Evolutionary conservation across 2,329 filamentous ascomycete species (phyloP), one percentile per base, ranked within the genome.

Genomic region (Microcyclospora tardicrescens): DNA sequence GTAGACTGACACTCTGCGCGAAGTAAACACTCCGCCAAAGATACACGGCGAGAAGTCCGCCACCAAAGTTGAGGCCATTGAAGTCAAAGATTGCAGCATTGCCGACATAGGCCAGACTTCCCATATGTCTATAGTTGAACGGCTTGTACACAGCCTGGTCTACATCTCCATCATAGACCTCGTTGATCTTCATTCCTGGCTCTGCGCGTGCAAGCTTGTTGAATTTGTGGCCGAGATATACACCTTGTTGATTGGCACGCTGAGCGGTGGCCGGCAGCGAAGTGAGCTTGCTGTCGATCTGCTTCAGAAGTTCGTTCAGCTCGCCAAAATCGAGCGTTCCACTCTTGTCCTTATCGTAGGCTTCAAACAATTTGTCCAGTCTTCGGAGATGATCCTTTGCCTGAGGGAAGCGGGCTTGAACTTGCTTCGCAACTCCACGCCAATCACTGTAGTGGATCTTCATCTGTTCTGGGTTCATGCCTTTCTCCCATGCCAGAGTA

Each of bases 21-120:
- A 98, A 98, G 64, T 98, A 98, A 11, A 95, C 81, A 47, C 84
- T 87, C 45, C 91, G 71, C 91, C 91, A 98, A 28, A 94, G 75
- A 60, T 98, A 98, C 35, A 96, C 89, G 0, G 87, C 91, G 71
- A 93, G 73, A 34, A 98, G 62, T 0, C 91, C 91, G 36, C 91
- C 91, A 1, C 77, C 77, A 41, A 91, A 64, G 51, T 72, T 87
- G 68, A 81, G 73, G 0, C 85, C 87, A 33, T 79, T 75, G 38
- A 91, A 75, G 58, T 98, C 91, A 54, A 98, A 98, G 31, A 98
- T 79, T 4, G 91, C 91, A 6, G 86, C 87, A 60, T 98, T 98
- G 33, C 93, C 93, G 49, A 98, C 79, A 55, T 98, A 98, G 5
- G 93, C 91, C 52, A 98, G 64, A 49, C 78, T 91, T 15, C 93